Evolutionary conservation across 2,329 filamentous ascomycete species (phyloP).

Genomic region (Botrytis deweyae): DNA sequence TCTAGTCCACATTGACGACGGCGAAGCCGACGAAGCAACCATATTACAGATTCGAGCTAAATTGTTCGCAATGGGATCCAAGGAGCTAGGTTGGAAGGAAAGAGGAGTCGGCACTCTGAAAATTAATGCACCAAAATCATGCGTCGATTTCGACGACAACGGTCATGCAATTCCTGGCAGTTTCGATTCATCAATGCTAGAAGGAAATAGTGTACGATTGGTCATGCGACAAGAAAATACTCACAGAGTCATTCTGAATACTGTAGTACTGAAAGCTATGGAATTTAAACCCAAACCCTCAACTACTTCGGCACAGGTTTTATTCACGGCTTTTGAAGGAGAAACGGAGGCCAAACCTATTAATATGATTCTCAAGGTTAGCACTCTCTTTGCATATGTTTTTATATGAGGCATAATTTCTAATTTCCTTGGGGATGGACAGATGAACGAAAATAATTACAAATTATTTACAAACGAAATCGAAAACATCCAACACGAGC

Average conservation of each 20-base stretch:
- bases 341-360: conserved; percentile 54
- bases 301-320: conserved; percentile 53
- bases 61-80: conserved; percentile 72
- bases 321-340: conserved; percentile 64
- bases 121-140: conserved; percentile 69
- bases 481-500: conserved; percentile 39
- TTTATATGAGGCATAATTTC: conserved; percentile 11
- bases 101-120: conserved; percentile 81
- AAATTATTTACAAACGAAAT: conserved; percentile 39
- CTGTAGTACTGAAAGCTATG: conserved; percentile 74
- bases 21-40: conserved; percentile 79
- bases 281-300: conserved; percentile 75
- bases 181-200: conserved; percentile 56
- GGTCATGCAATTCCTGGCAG: conserved; percentile 51
- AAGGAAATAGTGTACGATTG: conserved; percentile 62
- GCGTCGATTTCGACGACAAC: conserved; percentile 55
- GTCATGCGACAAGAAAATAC: conserved; percentile 92
- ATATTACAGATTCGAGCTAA: conserved; percentile 76
- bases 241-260: conserved; percentile 83
- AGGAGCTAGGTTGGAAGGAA: conserved; percentile 75
- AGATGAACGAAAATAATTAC: conserved; percentile 40
- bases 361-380: conserved; percentile 61
- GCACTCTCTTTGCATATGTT: conserved; percentile 32
- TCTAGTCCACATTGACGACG: conserved; percentile 69
- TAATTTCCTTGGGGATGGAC: background rate